Percentiles rank a stretch among this genome's conserved stretches.
These are phyloP conservation scores for Cornus controversa DNA, from an alignment of 148 eudicot species.

Conservation along the genomic window DNA sequence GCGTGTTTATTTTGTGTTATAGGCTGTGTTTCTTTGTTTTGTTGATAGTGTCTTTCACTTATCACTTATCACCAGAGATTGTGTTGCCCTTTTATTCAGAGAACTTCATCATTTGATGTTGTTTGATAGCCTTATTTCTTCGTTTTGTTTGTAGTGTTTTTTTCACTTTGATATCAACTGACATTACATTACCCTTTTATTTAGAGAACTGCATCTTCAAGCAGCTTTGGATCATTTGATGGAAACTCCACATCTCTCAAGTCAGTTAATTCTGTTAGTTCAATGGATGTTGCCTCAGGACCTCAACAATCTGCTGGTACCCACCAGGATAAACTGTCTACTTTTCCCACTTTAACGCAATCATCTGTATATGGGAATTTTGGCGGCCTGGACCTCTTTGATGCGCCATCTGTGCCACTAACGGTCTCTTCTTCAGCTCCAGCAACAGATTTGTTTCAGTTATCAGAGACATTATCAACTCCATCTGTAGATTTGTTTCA, in stretches of 20 bases:
- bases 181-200: conserved; percentile 11
- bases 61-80: conserved; percentile 5
- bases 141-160: background rate
- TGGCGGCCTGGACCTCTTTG: conserved; percentile 55
- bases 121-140: background rate
- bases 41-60: background rate
- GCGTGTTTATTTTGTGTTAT: background rate
- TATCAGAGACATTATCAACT: conserved; percentile 32
- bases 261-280: conserved; percentile 38
- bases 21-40: conserved; percentile 4
- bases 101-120: conserved; percentile 38
- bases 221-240: conserved; percentile 61
- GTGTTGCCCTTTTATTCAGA: conserved; percentile 37
- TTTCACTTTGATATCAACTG: conserved; percentile 5
- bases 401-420: conserved; percentile 37
- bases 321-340: conserved; percentile 29
- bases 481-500: conserved; percentile 41
- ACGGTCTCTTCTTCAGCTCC: conserved; percentile 25
- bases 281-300: conserved; percentile 36
- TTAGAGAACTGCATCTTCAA: conserved; percentile 70
- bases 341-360: conserved; percentile 37
- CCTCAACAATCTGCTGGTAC: conserved; percentile 31
- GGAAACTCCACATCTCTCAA: conserved; percentile 51
- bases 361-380: conserved; percentile 37
- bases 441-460: conserved; percentile 48